These are phyloP conservation scores for Mucor mucedo DNA, from an alignment of 371 early-diverging fungal genomes.

Conservation along the genomic window DNA sequence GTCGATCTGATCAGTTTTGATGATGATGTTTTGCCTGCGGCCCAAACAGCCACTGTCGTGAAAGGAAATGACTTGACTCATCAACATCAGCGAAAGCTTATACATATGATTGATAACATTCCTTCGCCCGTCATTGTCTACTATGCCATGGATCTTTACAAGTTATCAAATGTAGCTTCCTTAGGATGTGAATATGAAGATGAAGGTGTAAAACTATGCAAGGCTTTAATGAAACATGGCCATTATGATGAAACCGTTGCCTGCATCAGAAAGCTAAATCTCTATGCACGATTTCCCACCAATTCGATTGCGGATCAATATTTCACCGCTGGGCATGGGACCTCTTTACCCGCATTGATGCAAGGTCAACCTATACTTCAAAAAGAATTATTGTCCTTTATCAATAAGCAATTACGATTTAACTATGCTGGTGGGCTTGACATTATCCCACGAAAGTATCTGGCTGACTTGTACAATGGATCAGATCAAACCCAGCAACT, in stretches of 20 bases:
- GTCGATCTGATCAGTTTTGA: constrained; percentile 36
- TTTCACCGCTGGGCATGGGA: constrained; percentile 33
- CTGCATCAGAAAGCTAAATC: constrained; percentile 36
- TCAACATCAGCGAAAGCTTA: constrained; percentile 30
- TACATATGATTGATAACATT: constrained; percentile 29
- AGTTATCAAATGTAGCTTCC: constrained; percentile 21
- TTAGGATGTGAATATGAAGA: constrained; percentile 36
- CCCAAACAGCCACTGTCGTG: not conserved
- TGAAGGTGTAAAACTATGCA: constrained; percentile 36
- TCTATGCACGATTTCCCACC: constrained; percentile 35
- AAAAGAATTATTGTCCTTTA: constrained; percentile 32
- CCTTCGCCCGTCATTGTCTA: constrained; percentile 38
- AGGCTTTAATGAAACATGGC: constrained; percentile 27
- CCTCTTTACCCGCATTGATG: constrained; percentile 25
- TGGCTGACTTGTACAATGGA: constrained; percentile 18
- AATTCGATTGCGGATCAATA: constrained; percentile 29
- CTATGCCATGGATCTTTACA: constrained; percentile 43
- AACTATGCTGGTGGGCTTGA: constrained; percentile 45
- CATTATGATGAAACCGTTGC: constrained; percentile 40
- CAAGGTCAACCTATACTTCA: constrained; percentile 25
- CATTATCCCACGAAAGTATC: constrained; percentile 25
- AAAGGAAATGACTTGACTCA: constrained; percentile 7
- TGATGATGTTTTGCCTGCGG: constrained; percentile 10
- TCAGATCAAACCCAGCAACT: constrained; percentile 27
- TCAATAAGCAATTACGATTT: constrained; percentile 44